Percentiles rank a stretch among this genome's conserved stretches.
Conservation (phyloP, 805 yeast species). For the Starmerella gropengiesseri region DNA sequence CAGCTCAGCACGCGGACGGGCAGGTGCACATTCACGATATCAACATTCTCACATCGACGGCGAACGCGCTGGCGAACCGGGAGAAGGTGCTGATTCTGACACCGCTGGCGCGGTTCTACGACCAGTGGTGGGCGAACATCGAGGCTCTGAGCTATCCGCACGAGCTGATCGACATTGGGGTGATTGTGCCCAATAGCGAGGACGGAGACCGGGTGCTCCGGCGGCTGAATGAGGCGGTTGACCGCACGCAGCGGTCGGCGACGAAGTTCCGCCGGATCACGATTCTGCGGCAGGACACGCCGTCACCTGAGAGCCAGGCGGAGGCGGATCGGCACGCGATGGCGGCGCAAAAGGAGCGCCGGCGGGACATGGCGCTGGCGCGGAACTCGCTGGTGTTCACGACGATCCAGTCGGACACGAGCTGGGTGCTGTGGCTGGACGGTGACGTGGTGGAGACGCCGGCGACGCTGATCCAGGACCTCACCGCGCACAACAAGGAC, state of each 20-base stretch:
- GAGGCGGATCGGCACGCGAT: conserved; percentile 90
- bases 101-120: conserved; percentile 80
- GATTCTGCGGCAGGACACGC: conserved; percentile 80
- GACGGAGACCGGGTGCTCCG: conserved; percentile 75
- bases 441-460: conserved; percentile 91
- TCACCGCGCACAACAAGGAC: conserved; percentile 75
- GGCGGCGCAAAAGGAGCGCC: conserved; percentile 74
- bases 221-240: conserved; percentile 63
- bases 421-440: conserved; percentile 96
- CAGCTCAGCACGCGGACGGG: conserved; percentile 23
- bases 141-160: conserved; percentile 70
- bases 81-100: conserved; percentile 80
- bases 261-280: conserved; percentile 73
- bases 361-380: conserved; percentile 86
- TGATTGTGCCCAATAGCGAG: conserved; percentile 71
- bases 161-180: conserved; percentile 74
- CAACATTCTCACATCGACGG: conserved; percentile 62
- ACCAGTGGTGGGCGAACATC: conserved; percentile 80
- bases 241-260: conserved; percentile 49
- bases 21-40: conserved; percentile 36
- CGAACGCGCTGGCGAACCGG: conserved; percentile 59
- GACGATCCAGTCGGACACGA: conserved; percentile 74
- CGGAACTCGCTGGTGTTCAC: conserved; percentile 85
- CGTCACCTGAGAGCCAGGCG: conserved; percentile 53
- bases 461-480: conserved; percentile 67